Percentiles rank a stretch among this genome's conserved stretches.
Evolutionary conservation across 2,329 filamentous ascomycete species (phyloP).

Genomic region (Exophiala xenobiotica): DNA sequence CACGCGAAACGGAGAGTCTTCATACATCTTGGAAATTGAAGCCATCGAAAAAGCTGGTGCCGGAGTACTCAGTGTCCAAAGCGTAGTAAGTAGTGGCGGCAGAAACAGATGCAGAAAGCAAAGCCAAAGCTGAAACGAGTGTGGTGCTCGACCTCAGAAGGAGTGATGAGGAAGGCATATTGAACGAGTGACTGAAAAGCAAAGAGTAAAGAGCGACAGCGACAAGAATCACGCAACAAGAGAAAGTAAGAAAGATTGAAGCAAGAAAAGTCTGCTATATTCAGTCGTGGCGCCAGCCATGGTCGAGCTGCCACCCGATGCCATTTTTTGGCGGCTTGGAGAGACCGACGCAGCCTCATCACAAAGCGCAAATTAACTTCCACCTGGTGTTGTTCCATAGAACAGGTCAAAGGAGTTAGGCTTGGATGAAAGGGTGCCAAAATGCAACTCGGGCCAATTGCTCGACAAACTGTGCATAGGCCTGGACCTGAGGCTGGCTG

Average conservation of each 20-base stretch:
- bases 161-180: slow-evolving; percentile 32
- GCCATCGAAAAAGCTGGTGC: slow-evolving; percentile 49
- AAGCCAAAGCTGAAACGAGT: slow-evolving; percentile 30
- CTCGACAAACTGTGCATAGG: not conserved
- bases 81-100: slow-evolving; percentile 19
- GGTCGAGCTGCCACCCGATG: not conserved
- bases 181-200: slow-evolving; percentile 26
- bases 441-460: not conserved
- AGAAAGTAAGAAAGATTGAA: not conserved
- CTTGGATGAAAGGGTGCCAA: not conserved
- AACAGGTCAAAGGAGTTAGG: not conserved
- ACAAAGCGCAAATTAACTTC: not conserved
- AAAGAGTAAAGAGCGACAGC: slow-evolving; percentile 10
- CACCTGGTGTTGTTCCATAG: not conserved
- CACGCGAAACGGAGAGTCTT: not conserved
- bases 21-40: slow-evolving; percentile 48
- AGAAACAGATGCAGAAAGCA: slow-evolving; percentile 24
- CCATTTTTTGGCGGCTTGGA: not conserved
- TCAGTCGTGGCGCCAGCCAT: not conserved
- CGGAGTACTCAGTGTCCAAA: slow-evolving; percentile 44
- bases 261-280: not conserved
- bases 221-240: slow-evolving; percentile 17
- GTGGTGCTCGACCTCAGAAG: slow-evolving; percentile 32
- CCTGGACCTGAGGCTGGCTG: not conserved
- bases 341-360: not conserved